These are phyloP conservation scores for Chrysanthemum seticuspe DNA, from an alignment of 129 eudicot species.

Conservation along the genomic window DNA sequence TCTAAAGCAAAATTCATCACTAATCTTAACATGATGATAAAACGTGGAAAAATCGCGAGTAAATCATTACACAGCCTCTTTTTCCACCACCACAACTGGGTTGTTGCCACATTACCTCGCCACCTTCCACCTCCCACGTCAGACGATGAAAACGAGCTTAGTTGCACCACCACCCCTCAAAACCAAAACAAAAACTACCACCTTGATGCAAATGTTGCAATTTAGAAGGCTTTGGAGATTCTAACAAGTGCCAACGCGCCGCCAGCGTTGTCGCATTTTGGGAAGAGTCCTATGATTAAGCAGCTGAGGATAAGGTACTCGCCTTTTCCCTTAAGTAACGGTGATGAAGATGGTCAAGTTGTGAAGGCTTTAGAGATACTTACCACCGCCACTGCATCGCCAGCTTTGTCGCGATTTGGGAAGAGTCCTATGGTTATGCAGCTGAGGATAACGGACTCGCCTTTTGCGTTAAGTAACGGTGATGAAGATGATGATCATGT, in stretches of 20 bases:
- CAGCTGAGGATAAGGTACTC: slow-evolving; percentile 61
- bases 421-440: slow-evolving; percentile 57
- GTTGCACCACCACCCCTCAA: slow-evolving; percentile 55
- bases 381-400: slow-evolving; percentile 46
- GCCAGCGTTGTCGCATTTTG: slow-evolving; percentile 53
- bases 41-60: slow-evolving; percentile 54
- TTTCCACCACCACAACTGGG: slow-evolving; percentile 49
- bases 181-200: not conserved
- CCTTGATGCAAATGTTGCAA: slow-evolving; percentile 36
- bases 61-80: slow-evolving; percentile 51
- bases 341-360: slow-evolving; percentile 15
- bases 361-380: slow-evolving; percentile 49
- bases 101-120: slow-evolving; percentile 15
- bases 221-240: slow-evolving; percentile 46
- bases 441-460: slow-evolving; percentile 59
- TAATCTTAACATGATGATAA: slow-evolving; percentile 47
- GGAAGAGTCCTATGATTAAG: slow-evolving; percentile 58
- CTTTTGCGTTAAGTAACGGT: slow-evolving; percentile 33
- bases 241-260: slow-evolving; percentile 43
- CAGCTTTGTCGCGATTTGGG: slow-evolving; percentile 57
- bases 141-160: slow-evolving; percentile 33
- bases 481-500: slow-evolving; percentile 28
- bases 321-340: slow-evolving; percentile 38
- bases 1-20: slow-evolving; percentile 42
- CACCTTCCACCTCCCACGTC: not conserved